Base-by-base conservation (phyloP, 2,329 filamentous ascomycete species). In the Neocatenulostroma microsporum region DNA sequence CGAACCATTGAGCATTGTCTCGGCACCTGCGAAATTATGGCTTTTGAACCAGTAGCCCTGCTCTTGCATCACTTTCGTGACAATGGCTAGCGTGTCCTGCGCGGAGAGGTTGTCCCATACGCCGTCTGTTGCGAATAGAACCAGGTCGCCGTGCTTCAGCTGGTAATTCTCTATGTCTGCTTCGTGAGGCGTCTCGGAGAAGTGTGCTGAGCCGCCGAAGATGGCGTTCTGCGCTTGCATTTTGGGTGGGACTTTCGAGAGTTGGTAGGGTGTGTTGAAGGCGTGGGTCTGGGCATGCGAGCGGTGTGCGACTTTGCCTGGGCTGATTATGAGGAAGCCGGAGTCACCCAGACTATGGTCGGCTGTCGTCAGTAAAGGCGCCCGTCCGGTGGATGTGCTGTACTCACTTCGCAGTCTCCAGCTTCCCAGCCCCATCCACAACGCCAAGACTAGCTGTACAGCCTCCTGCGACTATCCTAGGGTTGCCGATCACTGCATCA, bases 261-360 rank as follows among this genome's bases (percentile, higher is more conserved):
- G 74, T 61, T 98, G 91, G 57, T 84, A 98, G 0, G 91, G 91
- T 0, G 91, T 96, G 63, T 98, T 98, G 73, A 98, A 98, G 28
- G 82, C 87, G 61, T 98, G 91, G 1, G 87, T 95, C 62, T 98
- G 91, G 17, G 86, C 82, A 31, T 80, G 75, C 2, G 87, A 94
- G 55, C 79, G 81, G 38, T 82, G 76, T 59, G 91, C 82, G 21
- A 98, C 84, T 11, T 83, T 85, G 49, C 89, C 93, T 18, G 85
- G 74, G 11, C 87, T 79, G 42, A 96, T 70, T 44, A 94, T 82
- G 38, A 96, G 73, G 59, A 88, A 96, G 21, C 91, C 91, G 18
- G 87, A 95, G 65, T 98, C 91, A 47, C 91, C 91, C 21, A 98
- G 72, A 62, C 67, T 72, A 34, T 17, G 12, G 21, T 26, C 9